Percentiles rank a stretch among this genome's conserved stretches.
Conservation (phyloP, 192 early-diverging fungal genomes). For the Funneliformis mosseae region DNA sequence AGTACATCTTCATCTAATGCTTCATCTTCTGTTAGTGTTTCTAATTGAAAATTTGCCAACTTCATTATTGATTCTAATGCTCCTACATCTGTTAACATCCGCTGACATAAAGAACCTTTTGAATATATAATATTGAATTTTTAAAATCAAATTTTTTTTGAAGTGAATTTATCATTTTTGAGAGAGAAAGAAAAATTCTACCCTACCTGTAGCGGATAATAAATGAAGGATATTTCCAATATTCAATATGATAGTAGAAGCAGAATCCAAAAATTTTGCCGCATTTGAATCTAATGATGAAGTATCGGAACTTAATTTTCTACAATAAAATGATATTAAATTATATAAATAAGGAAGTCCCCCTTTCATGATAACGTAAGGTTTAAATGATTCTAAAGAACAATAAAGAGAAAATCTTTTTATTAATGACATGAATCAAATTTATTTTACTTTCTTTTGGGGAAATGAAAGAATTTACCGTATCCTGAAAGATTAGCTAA, state of each 20-base stretch:
- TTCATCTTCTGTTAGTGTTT: background rate
- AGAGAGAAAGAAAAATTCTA: background rate
- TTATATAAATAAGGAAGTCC: slow-evolving; percentile 42
- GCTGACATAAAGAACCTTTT: slow-evolving; percentile 7
- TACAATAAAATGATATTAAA: slow-evolving; percentile 2
- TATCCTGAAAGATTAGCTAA: slow-evolving; percentile 54
- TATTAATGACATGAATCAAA: background rate
- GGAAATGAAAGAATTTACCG: slow-evolving; percentile 34
- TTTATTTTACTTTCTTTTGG: no score
- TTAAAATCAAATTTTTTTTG: background rate
- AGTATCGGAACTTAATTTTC: background rate
- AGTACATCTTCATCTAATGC: slow-evolving; percentile 25
- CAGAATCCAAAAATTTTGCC: slow-evolving; percentile 13
- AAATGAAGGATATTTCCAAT: slow-evolving; percentile 11
- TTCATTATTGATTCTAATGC: slow-evolving; percentile 35
- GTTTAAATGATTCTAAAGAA: slow-evolving; percentile 50
- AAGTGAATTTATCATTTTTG: background rate
- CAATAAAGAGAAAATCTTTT: background rate
- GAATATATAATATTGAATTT: background rate
- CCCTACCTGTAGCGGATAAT: slow-evolving; percentile 1
- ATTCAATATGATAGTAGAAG: slow-evolving; percentile 20
- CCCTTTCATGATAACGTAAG: slow-evolving; percentile 53
- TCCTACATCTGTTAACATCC: slow-evolving; percentile 32
- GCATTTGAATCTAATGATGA: background rate
- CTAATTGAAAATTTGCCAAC: slow-evolving; percentile 32